phyloP scores from a whole-genome alignment of 2,329 filamentous ascomycete species.

The Hypoxylon sp. region DNA sequence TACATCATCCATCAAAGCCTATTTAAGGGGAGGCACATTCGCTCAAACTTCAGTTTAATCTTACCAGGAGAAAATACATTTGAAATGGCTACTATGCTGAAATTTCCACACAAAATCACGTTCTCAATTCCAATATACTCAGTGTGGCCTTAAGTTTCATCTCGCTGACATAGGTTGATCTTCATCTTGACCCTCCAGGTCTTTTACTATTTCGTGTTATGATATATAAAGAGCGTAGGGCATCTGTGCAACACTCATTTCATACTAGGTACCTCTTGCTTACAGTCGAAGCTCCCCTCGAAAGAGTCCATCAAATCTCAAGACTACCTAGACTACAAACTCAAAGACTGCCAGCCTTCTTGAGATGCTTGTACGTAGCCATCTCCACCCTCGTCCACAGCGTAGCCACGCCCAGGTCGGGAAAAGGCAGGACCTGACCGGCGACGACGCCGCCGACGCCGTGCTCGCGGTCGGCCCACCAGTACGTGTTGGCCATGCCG shows the following conservation, averaged over 20 bases:
- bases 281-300: no score
- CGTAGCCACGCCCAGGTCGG: conserved; percentile 51
- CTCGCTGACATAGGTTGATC: no score
- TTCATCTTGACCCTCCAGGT: no score
- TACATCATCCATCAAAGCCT: no score
- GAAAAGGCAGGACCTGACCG: conserved; percentile 61
- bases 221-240: no score
- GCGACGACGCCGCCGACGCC: conserved; percentile 63
- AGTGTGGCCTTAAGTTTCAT: no score
- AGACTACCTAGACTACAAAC: conserved; percentile 1
- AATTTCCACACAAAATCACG: no score
- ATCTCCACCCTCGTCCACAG: conserved; percentile 53
- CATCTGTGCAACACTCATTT: no score
- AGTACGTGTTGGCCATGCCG: conserved; percentile 67
- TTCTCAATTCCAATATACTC: no score
- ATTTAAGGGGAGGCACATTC: conserved; percentile 13
- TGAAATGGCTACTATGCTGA: not conserved
- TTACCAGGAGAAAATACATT: conserved; percentile 3
- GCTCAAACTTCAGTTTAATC: conserved; percentile 15
- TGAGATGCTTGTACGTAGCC: conserved; percentile 47
- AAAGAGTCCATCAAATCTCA: no score
- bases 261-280: no score
- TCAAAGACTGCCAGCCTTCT: not conserved
- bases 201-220: no score
- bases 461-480: conserved; percentile 69